These are phyloP conservation scores for Tricladium varicosporioides DNA, from an alignment of 2,329 filamentous ascomycete genomes.

Conservation along the genomic window DNA sequence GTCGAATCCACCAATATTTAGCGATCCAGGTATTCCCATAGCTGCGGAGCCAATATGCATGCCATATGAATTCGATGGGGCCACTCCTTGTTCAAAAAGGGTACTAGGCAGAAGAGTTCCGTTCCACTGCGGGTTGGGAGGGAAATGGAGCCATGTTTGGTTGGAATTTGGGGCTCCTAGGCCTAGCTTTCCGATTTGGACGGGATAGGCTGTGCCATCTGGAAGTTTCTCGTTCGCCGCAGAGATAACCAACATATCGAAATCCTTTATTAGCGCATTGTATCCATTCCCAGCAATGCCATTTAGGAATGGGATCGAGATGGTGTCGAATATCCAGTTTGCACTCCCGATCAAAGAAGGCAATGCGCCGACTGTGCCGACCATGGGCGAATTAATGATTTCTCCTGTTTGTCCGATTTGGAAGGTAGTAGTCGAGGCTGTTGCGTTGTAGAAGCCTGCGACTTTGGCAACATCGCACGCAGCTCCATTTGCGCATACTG, in stretches of 20 bases:
- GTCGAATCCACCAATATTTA: slow-evolving; percentile 27
- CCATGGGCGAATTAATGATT: not conserved
- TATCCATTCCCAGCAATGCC: slow-evolving; percentile 3
- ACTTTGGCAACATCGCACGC: slow-evolving; percentile 6
- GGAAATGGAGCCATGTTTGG: slow-evolving; percentile 13
- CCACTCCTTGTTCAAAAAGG: slow-evolving; percentile 4
- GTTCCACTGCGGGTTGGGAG: slow-evolving; percentile 10
- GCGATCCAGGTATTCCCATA: slow-evolving; percentile 17
- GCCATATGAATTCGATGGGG: slow-evolving; percentile 25
- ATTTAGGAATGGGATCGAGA: slow-evolving; percentile 1
- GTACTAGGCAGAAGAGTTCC: slow-evolving; percentile 16
- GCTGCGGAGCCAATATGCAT: slow-evolving; percentile 24
- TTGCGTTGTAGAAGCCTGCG: slow-evolving; percentile 11
- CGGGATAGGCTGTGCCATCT: slow-evolving; percentile 20
- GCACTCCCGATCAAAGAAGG: slow-evolving; percentile 8
- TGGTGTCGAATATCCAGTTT: slow-evolving; percentile 16
- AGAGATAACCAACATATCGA: slow-evolving; percentile 16
- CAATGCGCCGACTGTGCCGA: not conserved
- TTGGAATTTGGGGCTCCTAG: slow-evolving; percentile 18
- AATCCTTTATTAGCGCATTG: not conserved
- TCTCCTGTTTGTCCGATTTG: slow-evolving; percentile 7
- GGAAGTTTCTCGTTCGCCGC: slow-evolving; percentile 7
- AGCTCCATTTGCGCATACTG: slow-evolving; percentile 4
- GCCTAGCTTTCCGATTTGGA: slow-evolving; percentile 16
- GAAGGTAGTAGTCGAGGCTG: slow-evolving; percentile 7